Evolutionary conservation across 2,329 filamentous ascomycete species (phyloP).

Genomic region (Ophiostoma angusticollis): DNA sequence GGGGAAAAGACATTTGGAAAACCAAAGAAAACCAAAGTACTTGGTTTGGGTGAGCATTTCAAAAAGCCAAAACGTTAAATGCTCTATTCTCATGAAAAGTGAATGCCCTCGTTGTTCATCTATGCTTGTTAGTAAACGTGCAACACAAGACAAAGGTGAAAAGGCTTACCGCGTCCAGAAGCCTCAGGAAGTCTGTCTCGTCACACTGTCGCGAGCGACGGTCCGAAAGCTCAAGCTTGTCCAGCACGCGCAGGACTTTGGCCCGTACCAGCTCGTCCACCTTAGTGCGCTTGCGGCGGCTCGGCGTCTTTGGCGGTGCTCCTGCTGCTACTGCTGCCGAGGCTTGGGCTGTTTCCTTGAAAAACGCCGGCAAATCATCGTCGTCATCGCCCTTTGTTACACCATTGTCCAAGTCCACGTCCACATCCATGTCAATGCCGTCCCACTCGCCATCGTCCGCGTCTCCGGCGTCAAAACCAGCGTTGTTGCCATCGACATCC

Average conservation of each 20-base stretch:
- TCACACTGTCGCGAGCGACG: slow-evolving; percentile 78
- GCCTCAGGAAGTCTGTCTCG: slow-evolving; percentile 78
- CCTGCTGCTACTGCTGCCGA: no score
- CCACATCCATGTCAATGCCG: slow-evolving; percentile 27
- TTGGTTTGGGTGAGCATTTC: not conserved
- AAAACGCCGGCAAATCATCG: slow-evolving; percentile 71
- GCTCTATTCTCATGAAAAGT: not conserved
- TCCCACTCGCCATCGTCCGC: slow-evolving; percentile 30
- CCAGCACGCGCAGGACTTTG: slow-evolving; percentile 77
- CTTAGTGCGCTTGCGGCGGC: slow-evolving; percentile 65
- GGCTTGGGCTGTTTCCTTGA: slow-evolving; percentile 48
- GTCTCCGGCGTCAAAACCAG: slow-evolving; percentile 34
- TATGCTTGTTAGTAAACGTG: slow-evolving; percentile 1
- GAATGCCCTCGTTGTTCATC: slow-evolving; percentile 10
- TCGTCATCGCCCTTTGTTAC: no score
- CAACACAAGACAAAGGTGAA: not conserved
- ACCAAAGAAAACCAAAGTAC: not conserved
- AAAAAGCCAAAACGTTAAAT: not conserved
- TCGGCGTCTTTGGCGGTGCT: slow-evolving; percentile 43
- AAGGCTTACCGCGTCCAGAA: slow-evolving; percentile 46
- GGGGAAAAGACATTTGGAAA: no score
- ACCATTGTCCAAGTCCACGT: slow-evolving; percentile 39
- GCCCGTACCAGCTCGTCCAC: slow-evolving; percentile 69
- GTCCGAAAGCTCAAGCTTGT: slow-evolving; percentile 68
- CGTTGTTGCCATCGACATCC: slow-evolving; percentile 29